Percentiles rank a stretch among this genome's conserved stretches.
phyloP scores from a whole-genome alignment of 2,329 filamentous ascomycete species.

The Cladophialophora bantiana region DNA sequence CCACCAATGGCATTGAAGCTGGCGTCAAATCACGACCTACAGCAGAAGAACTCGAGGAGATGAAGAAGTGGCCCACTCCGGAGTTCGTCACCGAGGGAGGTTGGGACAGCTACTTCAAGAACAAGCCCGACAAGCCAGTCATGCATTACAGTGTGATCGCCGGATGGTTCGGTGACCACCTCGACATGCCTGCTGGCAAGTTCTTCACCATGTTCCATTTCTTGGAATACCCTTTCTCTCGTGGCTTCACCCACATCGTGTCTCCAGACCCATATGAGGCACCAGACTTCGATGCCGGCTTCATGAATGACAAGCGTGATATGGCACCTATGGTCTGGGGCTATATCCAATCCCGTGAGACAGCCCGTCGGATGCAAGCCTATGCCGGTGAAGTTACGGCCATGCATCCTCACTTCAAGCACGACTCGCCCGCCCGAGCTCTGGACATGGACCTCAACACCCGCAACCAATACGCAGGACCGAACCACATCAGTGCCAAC shows the following conservation, averaged over 20 bases:
- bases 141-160: constrained; percentile 85
- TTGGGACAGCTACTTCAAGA: constrained; percentile 83
- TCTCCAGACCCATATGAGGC: constrained; percentile 75
- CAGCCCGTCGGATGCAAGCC: constrained; percentile 76
- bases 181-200: constrained; percentile 73
- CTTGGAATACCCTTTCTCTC: constrained; percentile 71
- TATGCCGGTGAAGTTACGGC: constrained; percentile 75
- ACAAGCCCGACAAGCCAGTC: constrained; percentile 84
- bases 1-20: constrained; percentile 81
- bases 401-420: constrained; percentile 75
- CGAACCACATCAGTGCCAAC: constrained; percentile 73
- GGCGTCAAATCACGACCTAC: constrained; percentile 80
- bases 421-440: constrained; percentile 72
- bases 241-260: constrained; percentile 73
- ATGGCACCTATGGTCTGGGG: constrained; percentile 87
- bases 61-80: constrained; percentile 75
- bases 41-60: constrained; percentile 69
- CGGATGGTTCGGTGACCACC: constrained; percentile 61
- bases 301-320: constrained; percentile 85
- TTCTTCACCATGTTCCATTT: constrained; percentile 88
- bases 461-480: constrained; percentile 76
- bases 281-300: constrained; percentile 80
- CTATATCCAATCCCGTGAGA: constrained; percentile 83
- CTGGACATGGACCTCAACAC: constrained; percentile 77
- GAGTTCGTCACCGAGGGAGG: constrained; percentile 70